A percentile compares a stretch with the other conserved stretches of the same genome.
Conservation (phyloP, 2,329 filamentous ascomycete genomes). For the Verticillium longisporum region DNA sequence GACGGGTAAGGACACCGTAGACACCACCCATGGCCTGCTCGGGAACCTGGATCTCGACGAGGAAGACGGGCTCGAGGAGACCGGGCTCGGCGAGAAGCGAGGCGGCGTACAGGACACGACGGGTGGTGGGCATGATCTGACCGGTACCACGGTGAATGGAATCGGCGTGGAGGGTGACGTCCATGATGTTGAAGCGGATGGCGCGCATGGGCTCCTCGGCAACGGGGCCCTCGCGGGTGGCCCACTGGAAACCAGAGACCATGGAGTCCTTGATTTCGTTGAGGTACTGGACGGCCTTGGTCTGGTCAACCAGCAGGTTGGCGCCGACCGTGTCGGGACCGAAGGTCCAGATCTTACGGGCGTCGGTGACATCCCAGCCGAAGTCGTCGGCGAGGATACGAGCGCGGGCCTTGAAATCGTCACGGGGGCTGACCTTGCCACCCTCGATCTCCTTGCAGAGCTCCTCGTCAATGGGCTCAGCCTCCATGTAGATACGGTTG, state of each 20-base stretch:
- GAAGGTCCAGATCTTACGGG: constrained; percentile 99
- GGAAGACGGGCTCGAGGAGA: constrained; percentile 95
- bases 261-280: constrained; percentile 99
- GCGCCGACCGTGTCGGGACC: constrained; percentile 95
- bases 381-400: constrained; percentile 93
- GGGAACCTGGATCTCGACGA: constrained; percentile 98
- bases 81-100: constrained; percentile 84
- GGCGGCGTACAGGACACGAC: constrained; percentile 94
- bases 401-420: constrained; percentile 98
- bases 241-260: constrained; percentile 99
- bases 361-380: constrained; percentile 99
- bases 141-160: constrained; percentile 99
- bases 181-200: constrained; percentile 97
- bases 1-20: constrained; percentile 95
- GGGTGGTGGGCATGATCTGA: constrained; percentile 95
- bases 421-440: constrained; percentile 89
- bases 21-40: constrained; percentile 99
- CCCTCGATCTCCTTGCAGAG: constrained; percentile 82
- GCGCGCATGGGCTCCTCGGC: constrained; percentile 98
- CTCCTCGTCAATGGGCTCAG: constrained; percentile 87
- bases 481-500: constrained; percentile 98
- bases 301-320: constrained; percentile 99
- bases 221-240: constrained; percentile 92
- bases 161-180: constrained; percentile 99
- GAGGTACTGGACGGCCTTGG: constrained; percentile 99